Evolutionary conservation across 805 yeast species (phyloP), one percentile per base, ranked within the genome.

Genomic region (Candida arabinofermentans): DNA sequence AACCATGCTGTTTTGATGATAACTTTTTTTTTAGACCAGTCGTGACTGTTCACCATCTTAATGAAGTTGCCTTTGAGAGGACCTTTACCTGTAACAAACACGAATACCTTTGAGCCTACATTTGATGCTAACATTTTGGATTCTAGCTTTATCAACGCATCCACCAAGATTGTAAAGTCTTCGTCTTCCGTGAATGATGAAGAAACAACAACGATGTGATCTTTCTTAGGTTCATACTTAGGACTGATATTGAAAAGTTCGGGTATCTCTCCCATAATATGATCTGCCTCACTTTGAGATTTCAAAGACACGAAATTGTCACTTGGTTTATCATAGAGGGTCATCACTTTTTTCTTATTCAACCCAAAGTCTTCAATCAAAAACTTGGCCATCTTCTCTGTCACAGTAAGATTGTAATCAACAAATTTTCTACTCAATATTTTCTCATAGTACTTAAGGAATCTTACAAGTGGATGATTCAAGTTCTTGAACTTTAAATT

Each of bases 101-200:
- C 75, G 29, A 79, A 60, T 2, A 90, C 55, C 3, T 71, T 73
- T 1, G 81, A 80, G 3, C 72, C 48, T 1, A 49, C 26, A 10
- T 53, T 49, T 8, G 49, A 51, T 17, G 47, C 48, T 9, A 39
- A 27, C 19, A 59, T 47, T 12, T 60, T 54, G 9, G 50, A 46
- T 38, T 85, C 90, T 49, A 87, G 82, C 18, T 63, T 49, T 39
- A 73, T 72, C 41, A 93, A 66, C 0, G 96, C 88, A 9, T 80
- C 77, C 14, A 91, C 65, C 14, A 93, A 64, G 27, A 86, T 63
- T 19, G 67, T 67, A 41, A 93, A 79, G 59, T 93, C 96, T 62
- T 93, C 99, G 62, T 93, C 99, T 1, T 95, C 93, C 0, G 99
- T 91, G 59, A 89, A 93, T 1, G 96, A 88, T 0, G 99, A 91